Base-by-base conservation (phyloP, 495 filamentous ascomycete species). In the Aspergillus nidulans region DNA sequence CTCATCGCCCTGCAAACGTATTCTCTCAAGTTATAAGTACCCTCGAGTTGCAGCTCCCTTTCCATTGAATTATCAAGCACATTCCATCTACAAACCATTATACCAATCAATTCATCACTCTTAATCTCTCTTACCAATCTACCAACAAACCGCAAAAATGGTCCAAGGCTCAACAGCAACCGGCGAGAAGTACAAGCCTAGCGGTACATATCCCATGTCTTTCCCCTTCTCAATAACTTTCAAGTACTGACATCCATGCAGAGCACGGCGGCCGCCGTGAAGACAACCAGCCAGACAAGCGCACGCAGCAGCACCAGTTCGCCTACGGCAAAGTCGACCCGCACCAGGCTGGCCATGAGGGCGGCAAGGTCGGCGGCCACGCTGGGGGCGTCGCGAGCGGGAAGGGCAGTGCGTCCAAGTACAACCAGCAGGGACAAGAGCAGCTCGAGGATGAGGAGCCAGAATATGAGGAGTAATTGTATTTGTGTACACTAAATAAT, bases 151-250 rank as follows among this genome's bases (percentile, higher is more conserved):
- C 30, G 30, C 30, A 5, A 53, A 44, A 44, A 53, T 53, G 50
- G 36, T 42, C 38, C 45, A 48, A 19, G 45, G 45, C n/a, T 48
- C 45, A 19, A 34, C 45, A 32, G 26, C 26, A 16, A 48, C 26
- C 45, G 45, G 45, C 45, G 50, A 53, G 9, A 53, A 53, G 40
- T 53, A 53, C 50, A 53, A 53, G 50, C 50, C 50, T 44, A 43
- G 13, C 30, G 50, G 50, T 53, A 53, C 32, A 16, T 13, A 8
- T 30, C 49, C 19, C 30, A 34, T 6, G 9, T 12, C 30, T 12
- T 34, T 34, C 30, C 26, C 4, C 26, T 28, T 34, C 15, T 15
- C 28, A 34, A 15, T 15, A 18, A 8, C 26, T 36, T 21, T 47
- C 24, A 18, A 4, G 24, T 28, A n/a, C 10, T 8, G 12, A 28